Conservation (phyloP, 352 stramenopile genomes). For the Globisporangium irregulare region DNA sequence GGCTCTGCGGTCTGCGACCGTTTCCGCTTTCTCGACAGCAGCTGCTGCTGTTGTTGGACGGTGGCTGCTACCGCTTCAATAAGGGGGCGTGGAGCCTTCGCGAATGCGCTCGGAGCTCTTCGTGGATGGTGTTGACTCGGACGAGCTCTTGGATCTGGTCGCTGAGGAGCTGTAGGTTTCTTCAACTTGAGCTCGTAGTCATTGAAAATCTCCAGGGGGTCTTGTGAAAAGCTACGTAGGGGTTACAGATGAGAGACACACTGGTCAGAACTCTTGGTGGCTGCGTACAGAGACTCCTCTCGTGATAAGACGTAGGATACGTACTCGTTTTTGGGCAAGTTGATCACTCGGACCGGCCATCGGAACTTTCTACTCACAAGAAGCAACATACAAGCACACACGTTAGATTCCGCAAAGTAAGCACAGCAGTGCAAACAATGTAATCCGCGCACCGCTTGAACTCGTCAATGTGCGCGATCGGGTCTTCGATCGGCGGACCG, state of each 20-base stretch:
- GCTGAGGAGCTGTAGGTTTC: neutral
- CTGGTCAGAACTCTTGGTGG: constrained; percentile 4
- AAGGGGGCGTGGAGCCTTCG: constrained; percentile 36
- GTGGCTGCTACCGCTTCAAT: constrained; percentile 22
- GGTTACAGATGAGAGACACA: neutral
- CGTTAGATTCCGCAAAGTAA: neutral
- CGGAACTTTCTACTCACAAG: constrained; percentile 58
- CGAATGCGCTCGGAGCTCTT: constrained; percentile 30
- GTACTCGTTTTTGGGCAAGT: constrained; percentile 57
- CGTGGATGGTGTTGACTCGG: neutral
- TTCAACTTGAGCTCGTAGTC: constrained; percentile 38
- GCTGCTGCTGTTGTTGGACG: neutral
- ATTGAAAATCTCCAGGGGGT: constrained; percentile 40
- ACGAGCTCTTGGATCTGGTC: neutral
- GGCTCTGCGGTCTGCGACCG: constrained; percentile 12
- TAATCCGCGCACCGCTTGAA: constrained; percentile 35
- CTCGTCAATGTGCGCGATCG: constrained; percentile 41
- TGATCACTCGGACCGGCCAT: constrained; percentile 64
- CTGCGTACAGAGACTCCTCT: neutral
- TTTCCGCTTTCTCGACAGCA: constrained; percentile 40
- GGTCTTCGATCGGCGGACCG: constrained; percentile 45
- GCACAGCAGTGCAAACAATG: neutral
- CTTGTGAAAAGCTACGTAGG: constrained; percentile 39
- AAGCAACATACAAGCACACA: neutral
- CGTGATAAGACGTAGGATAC: constrained; percentile 12